Evolutionary conservation across 257 asterid genomes (phyloP).

Genomic region (Fraxinus americana): DNA sequence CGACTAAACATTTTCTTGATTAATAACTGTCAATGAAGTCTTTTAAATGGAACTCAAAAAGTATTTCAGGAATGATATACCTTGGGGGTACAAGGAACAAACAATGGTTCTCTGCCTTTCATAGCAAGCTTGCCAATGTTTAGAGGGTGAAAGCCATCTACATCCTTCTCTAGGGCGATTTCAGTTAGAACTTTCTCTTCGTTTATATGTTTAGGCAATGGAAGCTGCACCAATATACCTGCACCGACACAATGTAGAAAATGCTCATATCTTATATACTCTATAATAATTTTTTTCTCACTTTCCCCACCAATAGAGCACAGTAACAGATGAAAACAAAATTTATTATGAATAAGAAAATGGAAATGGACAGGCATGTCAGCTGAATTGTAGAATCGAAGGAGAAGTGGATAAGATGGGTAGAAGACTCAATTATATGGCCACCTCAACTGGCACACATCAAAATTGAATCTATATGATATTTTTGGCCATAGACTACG

Average conservation of each 20-base stretch:
- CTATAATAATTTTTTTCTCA: background rate
- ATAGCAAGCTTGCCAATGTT: conserved; percentile 98
- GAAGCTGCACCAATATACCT: conserved; percentile 96
- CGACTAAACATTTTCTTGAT: background rate
- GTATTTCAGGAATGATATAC: conserved; percentile 29
- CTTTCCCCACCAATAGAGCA: background rate
- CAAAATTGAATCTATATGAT: background rate
- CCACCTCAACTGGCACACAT: background rate
- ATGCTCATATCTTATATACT: background rate
- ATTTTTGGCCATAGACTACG: background rate
- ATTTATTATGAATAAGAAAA: background rate
- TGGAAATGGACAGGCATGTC: background rate
- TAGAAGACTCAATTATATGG: background rate
- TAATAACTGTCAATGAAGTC: background rate
- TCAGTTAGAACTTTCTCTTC: conserved; percentile 80
- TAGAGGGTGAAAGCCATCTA: conserved; percentile 94
- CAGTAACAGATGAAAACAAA: background rate
- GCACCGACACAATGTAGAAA: conserved; percentile 27
- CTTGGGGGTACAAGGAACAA: conserved; percentile 97
- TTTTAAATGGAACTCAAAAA: background rate
- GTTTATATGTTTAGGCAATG: conserved; percentile 85
- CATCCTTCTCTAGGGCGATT: conserved; percentile 87
- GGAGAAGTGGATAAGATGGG: background rate
- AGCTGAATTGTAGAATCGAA: background rate
- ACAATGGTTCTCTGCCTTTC: conserved; percentile 96